Conservation (phyloP, 805 yeast species). For the Yarrowia keelungensis region DNA sequence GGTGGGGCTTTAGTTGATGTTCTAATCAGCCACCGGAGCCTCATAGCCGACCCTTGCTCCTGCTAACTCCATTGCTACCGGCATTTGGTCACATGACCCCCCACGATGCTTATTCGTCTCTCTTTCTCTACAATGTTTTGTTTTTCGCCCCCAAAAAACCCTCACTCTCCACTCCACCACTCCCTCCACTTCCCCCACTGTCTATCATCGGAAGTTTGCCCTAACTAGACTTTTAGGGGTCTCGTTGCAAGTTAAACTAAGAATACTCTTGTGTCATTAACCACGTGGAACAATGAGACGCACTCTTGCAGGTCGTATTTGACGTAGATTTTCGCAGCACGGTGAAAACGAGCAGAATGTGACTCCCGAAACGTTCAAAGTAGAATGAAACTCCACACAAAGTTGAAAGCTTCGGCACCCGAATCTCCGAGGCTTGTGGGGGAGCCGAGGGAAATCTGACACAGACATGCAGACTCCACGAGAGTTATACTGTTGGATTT, state of each 20-base stretch:
- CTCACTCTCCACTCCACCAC: slow-evolving; percentile 1
- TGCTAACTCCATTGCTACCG: background rate
- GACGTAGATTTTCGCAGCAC: background rate
- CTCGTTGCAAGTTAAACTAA: background rate
- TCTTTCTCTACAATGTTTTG: too few species aligned
- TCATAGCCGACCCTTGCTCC: background rate
- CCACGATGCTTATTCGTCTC: too few species aligned
- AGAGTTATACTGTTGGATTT: background rate
- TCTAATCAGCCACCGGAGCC: too few species aligned
- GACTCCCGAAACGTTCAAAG: background rate
- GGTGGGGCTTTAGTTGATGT: too few species aligned
- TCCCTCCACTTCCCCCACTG: background rate
- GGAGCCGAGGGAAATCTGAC: background rate
- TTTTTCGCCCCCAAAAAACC: background rate
- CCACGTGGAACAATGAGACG: slow-evolving; percentile 21
- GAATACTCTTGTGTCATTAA: background rate
- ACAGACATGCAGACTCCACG: background rate
- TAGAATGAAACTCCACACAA: background rate
- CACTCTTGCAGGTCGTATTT: background rate
- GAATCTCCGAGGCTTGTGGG: slow-evolving; percentile 7
- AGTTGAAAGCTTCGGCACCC: background rate
- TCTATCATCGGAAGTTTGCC: slow-evolving; percentile 12
- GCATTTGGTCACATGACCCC: slow-evolving; percentile 4
- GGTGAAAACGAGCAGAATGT: background rate
- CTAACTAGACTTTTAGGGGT: slow-evolving; percentile 1